Base-by-base conservation (phyloP, 2,329 filamentous ascomycete genomes). In the Fusarium agapanthi region DNA sequence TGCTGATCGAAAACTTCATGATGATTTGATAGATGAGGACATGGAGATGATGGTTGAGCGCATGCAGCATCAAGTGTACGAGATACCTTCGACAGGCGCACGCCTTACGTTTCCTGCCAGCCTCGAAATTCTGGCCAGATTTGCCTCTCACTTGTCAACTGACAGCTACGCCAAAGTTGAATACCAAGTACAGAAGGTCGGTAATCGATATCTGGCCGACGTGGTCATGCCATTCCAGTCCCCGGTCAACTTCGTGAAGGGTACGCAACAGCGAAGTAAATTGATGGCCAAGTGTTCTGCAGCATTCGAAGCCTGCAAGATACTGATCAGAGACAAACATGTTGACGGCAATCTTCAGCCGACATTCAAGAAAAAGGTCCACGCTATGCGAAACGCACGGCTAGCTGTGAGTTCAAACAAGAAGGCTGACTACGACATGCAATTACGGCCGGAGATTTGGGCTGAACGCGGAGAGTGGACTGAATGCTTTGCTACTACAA, bases 201-300 rank as follows among this genome's bases (percentile, higher is more conserved):
- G 87, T 15, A 85, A 86, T 18, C 87, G 88, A 30, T 98, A 91
- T 75, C 80, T 91, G 45, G 95, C 93, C 71, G 94, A 97, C 76
- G 90, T 97, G 3, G 86, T 94, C 16, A 84, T 99, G 30, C 95
- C 96, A 0, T 88, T 91, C 18, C 87, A 86, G 28, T 93, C 94
- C 1, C 94, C 94, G 0, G 84, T 98, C 40, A 88, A 87, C 61
- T 90, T 89, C 35, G 86, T 89, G 10, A 85, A 86, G 18, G 95
- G 96, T 10, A 85, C 83, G 13, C 83, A 89, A 1, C 89, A 91
- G 61, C 80, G 85, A 13, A 93, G 87, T 64, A 98, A 97, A 80
- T 86, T 90, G 35, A 83, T 92, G 24, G 95, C 96, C 9, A 97
- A 96, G 80, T 94, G 93, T 72, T 94, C 95, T 0, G 95, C 95